A percentile compares a stretch with the other conserved stretches of the same genome.
phyloP scores from a whole-genome alignment of 495 filamentous ascomycete species.

The Hypoxylon perforatum region DNA sequence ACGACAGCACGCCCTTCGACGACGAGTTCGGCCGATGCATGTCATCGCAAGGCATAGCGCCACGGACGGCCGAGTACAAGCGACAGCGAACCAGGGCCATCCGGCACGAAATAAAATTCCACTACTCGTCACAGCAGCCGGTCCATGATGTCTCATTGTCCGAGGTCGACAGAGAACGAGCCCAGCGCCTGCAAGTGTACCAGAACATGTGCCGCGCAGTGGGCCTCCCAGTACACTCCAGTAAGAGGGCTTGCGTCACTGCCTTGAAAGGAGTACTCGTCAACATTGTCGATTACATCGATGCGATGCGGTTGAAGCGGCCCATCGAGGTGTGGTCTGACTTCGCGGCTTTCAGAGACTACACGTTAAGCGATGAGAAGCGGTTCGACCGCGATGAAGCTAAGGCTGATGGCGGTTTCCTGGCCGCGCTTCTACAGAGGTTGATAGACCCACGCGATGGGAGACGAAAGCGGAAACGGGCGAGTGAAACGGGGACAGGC shows the following conservation, averaged over 20 bases:
- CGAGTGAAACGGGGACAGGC: no score
- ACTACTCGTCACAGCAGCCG: conserved; percentile 45
- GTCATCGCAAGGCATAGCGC: conserved; percentile 48
- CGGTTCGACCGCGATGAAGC: conserved; percentile 50
- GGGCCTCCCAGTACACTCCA: conserved; percentile 20
- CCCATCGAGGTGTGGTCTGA: conserved; percentile 48
- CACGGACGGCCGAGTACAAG: conserved; percentile 47
- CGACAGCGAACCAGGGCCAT: conserved; percentile 48
- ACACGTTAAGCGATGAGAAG: conserved; percentile 49
- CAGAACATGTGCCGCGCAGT: conserved; percentile 48
- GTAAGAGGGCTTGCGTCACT: conserved; percentile 42
- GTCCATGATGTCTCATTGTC: no score
- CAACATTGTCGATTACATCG: conserved; percentile 65
- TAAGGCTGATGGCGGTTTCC: conserved; percentile 52
- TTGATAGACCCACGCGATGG: no score
- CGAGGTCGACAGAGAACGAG: conserved; percentile 7
- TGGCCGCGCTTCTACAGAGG: conserved; percentile 53
- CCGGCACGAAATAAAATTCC: conserved; percentile 45
- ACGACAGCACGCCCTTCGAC: conserved; percentile 46
- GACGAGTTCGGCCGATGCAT: conserved; percentile 51
- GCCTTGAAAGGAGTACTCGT: conserved; percentile 53
- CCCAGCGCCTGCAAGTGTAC: conserved; percentile 39
- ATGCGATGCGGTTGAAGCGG: conserved; percentile 49
- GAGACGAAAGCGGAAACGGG: no score
- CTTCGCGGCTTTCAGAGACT: conserved; percentile 47